A percentile compares a stretch with the other conserved stretches of the same genome.
Evolutionary conservation across 805 yeast species (phyloP).

Genomic region (Schwanniomyces occidentalis): DNA sequence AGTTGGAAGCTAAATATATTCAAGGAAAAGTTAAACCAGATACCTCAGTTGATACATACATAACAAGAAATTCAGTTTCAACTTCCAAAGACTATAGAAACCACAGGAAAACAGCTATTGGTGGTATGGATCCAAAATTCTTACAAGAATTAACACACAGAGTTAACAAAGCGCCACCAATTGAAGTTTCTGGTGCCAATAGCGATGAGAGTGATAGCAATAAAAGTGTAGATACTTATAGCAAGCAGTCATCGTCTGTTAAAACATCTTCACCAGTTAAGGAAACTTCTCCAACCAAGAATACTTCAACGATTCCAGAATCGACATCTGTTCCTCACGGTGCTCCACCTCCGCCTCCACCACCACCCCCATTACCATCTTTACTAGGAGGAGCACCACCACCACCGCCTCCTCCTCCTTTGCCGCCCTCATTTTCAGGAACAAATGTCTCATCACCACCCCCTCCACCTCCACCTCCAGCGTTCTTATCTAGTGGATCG

Average conservation of each 20-base stretch:
- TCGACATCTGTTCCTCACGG: constrained; percentile 1
- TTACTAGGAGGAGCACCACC: constrained; percentile 16
- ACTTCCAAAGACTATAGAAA: constrained; percentile 26
- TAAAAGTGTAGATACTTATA: constrained; percentile 5
- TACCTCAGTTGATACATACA: too few relatives aligned
- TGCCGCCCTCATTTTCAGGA: constrained; percentile 16
- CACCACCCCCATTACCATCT: constrained; percentile 27
- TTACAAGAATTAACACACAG: constrained; percentile 53
- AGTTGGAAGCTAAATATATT: constrained; percentile 45
- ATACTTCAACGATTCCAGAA: constrained; percentile 4
- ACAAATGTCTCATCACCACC: constrained; percentile 2
- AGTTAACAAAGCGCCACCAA: constrained; percentile 45
- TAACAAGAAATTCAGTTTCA: too few relatives aligned
- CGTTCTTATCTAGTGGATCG: constrained; percentile 8
- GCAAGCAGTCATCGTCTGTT: too few relatives aligned
- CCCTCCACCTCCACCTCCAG: constrained; percentile 19
- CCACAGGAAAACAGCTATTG: constrained; percentile 35
- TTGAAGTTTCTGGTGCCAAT: constrained; percentile 22
- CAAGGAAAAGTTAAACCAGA: constrained; percentile 41
- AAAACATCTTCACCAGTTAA: too few relatives aligned
- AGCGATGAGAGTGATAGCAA: constrained; percentile 13
- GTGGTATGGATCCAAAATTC: constrained; percentile 48
- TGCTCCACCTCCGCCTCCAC: constrained; percentile 25
- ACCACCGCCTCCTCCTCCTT: constrained; percentile 23
- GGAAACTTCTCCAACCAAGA: constrained; percentile 2